Percentiles rank a stretch among this genome's conserved stretches.
phyloP scores from a whole-genome alignment of 176 grass and related monocot species.

The Triticum turgidum region DNA sequence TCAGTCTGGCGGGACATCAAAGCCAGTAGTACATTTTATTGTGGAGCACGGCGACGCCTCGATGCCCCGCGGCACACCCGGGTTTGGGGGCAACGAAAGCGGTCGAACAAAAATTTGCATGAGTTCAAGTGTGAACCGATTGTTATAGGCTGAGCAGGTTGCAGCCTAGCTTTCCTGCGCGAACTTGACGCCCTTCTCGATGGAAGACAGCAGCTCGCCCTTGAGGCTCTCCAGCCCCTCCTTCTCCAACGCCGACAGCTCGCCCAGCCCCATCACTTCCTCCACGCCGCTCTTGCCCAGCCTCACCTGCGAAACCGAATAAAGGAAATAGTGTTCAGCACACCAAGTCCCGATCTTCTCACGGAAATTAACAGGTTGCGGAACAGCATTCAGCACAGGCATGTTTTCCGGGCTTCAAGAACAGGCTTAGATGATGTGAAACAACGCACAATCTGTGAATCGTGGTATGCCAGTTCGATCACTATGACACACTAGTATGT shows the following conservation, averaged over 20 bases:
- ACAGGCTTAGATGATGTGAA: too few species aligned
- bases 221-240: constrained; percentile 74
- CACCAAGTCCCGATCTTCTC: background rate
- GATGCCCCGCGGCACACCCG: background rate
- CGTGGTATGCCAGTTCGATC: too few species aligned
- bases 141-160: background rate
- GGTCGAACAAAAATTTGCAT: constrained; percentile 32
- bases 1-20: constrained; percentile 14
- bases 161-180: constrained; percentile 30
- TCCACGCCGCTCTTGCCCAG: constrained; percentile 84
- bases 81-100: background rate
- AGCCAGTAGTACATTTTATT: constrained; percentile 28
- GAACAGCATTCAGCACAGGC: background rate
- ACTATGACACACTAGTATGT: too few species aligned
- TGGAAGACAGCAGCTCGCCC: constrained; percentile 80
- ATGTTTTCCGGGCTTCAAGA: too few species aligned
- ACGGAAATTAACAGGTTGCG: background rate
- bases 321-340: background rate
- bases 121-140: background rate
- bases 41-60: constrained; percentile 1
- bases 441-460: background rate
- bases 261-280: constrained; percentile 48
- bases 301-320: constrained; percentile 40
- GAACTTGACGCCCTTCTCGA: constrained; percentile 87
- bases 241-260: constrained; percentile 49